phyloP scores from a whole-genome alignment of 345 rosid species.

The Salix exigua region DNA sequence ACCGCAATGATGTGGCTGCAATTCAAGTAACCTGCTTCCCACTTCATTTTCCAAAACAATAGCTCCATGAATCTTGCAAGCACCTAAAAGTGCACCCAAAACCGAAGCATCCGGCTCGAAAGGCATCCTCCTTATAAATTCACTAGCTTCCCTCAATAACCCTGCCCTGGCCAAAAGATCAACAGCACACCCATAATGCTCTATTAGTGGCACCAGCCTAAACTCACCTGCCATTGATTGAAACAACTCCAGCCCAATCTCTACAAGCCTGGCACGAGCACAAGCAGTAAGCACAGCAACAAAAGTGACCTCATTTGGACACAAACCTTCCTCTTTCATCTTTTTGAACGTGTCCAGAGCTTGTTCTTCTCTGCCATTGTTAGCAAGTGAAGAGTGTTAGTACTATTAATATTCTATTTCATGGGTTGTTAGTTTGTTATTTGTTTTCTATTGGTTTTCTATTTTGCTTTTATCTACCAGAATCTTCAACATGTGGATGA shows the following conservation, averaged over 20 bases:
- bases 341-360: slow-evolving; percentile 56
- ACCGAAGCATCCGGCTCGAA: no score
- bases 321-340: slow-evolving; percentile 42
- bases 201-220: slow-evolving; percentile 44
- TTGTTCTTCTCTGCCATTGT: slow-evolving; percentile 43
- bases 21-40: slow-evolving; percentile 39
- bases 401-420: no score
- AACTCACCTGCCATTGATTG: slow-evolving; percentile 32
- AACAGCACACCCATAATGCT: no score
- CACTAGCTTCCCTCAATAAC: no score
- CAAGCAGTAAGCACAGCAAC: slow-evolving; percentile 63
- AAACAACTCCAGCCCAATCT: slow-evolving; percentile 46
- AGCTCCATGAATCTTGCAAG: no score
- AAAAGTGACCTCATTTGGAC: slow-evolving; percentile 60
- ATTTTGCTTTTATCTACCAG: no score
- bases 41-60: slow-evolving; percentile 14
- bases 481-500: no score
- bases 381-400: slow-evolving; percentile 51
- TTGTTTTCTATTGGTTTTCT: no score
- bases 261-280: slow-evolving; percentile 49
- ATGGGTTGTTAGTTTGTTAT: no score
- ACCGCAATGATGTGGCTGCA: slow-evolving; percentile 55
- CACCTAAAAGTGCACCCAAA: no score
- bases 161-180: no score
- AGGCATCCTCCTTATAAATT: no score